Base-by-base conservation (phyloP, 257 asterid genomes). In the Capsicum baccatum region DNA sequence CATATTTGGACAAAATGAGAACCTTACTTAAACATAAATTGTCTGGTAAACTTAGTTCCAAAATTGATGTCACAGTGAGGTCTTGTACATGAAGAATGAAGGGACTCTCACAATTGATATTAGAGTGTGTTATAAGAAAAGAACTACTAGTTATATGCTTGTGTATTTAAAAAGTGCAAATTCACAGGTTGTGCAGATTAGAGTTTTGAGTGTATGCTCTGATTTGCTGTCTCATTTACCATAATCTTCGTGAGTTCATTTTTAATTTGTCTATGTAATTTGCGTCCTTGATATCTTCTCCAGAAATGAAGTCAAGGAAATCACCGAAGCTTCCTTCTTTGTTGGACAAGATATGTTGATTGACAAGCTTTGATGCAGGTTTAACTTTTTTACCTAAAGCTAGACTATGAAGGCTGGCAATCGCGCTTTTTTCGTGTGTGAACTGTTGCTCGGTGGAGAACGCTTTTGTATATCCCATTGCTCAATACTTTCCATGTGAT, bases 401-500 rank as follows among this genome's bases (percentile, higher is more conserved):
- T 35, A 87, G 76, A 58, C 94, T 90, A 84, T 92, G 94, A 81
- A 92, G 88, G 83, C 96, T 91, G 57, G 94, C 91, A 85, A 92
- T 90, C 10, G 2, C 92, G 91, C 83, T 62, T 83, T 50, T 67
- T 89, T 62, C 84, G 90, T 9, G 91, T 79, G 87, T 87, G 89
- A 55, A 92, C 88, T 14, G 69, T 83, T 78, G 94, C 97, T 62
- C 91, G 88, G 71, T 93, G 97, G 85, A 93, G 63, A 44, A 84
- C 86, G 62, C 92, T 85, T 84, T 83, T 91, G 88, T 89, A 91
- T 60, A 56, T 83, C 8, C 95, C 97, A 82, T 93, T 93, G 93
- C 93, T 91, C 8, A 93, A 85, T 52, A 93, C 33, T 91, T 87
- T 93, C 95, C 85, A 88, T 84, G 83, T 93, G 95, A 91, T 93